Percentiles rank a stretch among this genome's conserved stretches.
phyloP scores from a whole-genome alignment of 2,329 filamentous ascomycete genomes.

The Clarireedia homoeocarpa region DNA sequence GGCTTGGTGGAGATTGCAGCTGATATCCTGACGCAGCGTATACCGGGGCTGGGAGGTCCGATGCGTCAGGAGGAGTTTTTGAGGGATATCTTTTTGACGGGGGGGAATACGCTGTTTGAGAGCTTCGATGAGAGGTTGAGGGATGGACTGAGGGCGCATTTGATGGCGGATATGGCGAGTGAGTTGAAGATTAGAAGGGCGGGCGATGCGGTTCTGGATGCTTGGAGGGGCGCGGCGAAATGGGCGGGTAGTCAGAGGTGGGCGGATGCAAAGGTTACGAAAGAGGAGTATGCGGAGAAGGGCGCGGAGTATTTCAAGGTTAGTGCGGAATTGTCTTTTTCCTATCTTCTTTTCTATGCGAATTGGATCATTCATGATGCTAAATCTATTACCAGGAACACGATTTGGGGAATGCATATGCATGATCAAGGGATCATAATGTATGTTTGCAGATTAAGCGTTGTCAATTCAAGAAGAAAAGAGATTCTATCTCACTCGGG shows the following conservation, averaged over 20 bases:
- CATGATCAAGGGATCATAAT: slow-evolving; percentile 5
- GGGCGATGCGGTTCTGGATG: slow-evolving; percentile 70
- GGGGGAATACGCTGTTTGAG: slow-evolving; percentile 81
- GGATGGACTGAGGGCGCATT: slow-evolving; percentile 61
- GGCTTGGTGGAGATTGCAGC: slow-evolving; percentile 88
- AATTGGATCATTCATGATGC: neutral
- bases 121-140: slow-evolving; percentile 79
- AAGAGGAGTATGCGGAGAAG: slow-evolving; percentile 84
- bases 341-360: neutral
- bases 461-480: too few relatives aligned
- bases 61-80: slow-evolving; percentile 60
- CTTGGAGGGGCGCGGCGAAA: slow-evolving; percentile 84
- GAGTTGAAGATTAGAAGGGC: slow-evolving; percentile 46
- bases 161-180: slow-evolving; percentile 50
- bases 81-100: slow-evolving; percentile 84
- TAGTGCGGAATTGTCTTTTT: slow-evolving; percentile 7
- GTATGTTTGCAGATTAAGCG: too few relatives aligned
- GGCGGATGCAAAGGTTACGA: slow-evolving; percentile 60
- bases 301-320: slow-evolving; percentile 89
- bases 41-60: slow-evolving; percentile 40
- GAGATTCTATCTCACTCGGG: too few relatives aligned
- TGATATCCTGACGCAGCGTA: slow-evolving; percentile 79
- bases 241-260: slow-evolving; percentile 63
- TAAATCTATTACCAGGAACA: slow-evolving; percentile 43
- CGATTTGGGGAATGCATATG: slow-evolving; percentile 55